These are phyloP conservation scores for Kwoniella dendrophila DNA, from an alignment of 768 basidiomycete species.

Conservation along the genomic window DNA sequence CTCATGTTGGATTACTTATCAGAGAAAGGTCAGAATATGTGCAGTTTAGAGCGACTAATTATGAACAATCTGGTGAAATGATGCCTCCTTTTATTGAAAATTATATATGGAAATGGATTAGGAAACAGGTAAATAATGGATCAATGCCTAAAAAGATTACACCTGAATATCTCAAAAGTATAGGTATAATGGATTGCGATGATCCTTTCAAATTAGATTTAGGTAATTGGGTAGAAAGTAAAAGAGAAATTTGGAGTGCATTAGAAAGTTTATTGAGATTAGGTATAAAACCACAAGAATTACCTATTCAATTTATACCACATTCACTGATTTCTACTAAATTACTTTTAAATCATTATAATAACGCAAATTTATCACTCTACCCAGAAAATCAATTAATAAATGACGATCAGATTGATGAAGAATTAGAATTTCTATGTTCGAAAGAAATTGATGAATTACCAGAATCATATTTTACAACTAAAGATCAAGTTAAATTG, in stretches of 20 bases:
- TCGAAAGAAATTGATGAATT: no score
- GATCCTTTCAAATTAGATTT: slow-evolving; percentile 23
- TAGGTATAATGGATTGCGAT: slow-evolving; percentile 30
- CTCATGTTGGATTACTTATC: slow-evolving; percentile 31
- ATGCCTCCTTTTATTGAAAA: slow-evolving; percentile 17
- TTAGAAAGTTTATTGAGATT: slow-evolving; percentile 32
- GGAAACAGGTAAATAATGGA: slow-evolving; percentile 15
- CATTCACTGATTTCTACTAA: slow-evolving; percentile 25
- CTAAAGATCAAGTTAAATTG: no score
- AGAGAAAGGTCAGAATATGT: slow-evolving; percentile 35
- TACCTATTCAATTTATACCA: slow-evolving; percentile 31
- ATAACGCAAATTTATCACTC: no score
- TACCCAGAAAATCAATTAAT: no score
- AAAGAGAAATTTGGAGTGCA: slow-evolving; percentile 24
- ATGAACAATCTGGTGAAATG: slow-evolving; percentile 11
- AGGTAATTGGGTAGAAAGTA: slow-evolving; percentile 19
- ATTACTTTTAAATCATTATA: slow-evolving; percentile 9
- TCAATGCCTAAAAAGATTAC: slow-evolving; percentile 24
- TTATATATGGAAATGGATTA: slow-evolving; percentile 27
- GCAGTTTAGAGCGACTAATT: slow-evolving; percentile 1
- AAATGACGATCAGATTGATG: no score
- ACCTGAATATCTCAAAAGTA: slow-evolving; percentile 19
- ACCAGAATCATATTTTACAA: no score
- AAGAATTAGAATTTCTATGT: no score
- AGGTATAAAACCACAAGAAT: slow-evolving; percentile 29